Conservation (phyloP, 345 rosid species). For the Iberis pinnata region DNA sequence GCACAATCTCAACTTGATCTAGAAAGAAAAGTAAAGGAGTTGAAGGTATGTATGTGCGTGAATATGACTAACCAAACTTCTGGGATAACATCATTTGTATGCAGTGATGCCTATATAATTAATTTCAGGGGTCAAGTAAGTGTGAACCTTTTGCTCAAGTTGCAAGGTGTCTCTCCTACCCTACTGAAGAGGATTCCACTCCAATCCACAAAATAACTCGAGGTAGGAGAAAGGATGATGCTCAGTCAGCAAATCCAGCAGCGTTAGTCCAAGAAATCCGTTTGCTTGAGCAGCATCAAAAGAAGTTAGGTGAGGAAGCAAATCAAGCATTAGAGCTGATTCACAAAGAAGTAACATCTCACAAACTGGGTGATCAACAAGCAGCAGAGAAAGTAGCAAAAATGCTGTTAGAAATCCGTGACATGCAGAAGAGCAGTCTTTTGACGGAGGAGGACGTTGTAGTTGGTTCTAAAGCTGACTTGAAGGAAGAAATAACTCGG, state of each 20-base stretch:
- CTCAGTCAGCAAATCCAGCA: constrained; percentile 66
- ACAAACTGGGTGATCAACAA: constrained; percentile 69
- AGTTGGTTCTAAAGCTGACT: constrained; percentile 44
- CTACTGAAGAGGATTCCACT: constrained; percentile 36
- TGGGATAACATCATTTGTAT: background rate
- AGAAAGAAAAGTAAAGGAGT: constrained; percentile 64
- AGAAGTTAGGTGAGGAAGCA: constrained; percentile 87
- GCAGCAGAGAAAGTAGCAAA: constrained; percentile 69
- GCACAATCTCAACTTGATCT: constrained; percentile 70
- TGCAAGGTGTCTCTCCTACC: constrained; percentile 71
- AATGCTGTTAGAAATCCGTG: constrained; percentile 75
- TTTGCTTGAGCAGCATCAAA: constrained; percentile 73
- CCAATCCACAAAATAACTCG: constrained; percentile 37
- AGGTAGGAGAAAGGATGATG: constrained; percentile 38
- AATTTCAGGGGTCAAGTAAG: constrained; percentile 43
- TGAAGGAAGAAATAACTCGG: constrained; percentile 76
- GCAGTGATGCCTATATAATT: constrained; percentile 7
- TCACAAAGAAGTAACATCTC: constrained; percentile 84
- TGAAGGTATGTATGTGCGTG: constrained; percentile 43
- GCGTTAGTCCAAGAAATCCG: constrained; percentile 76
- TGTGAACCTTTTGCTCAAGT: constrained; percentile 55
- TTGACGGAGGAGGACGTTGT: constrained; percentile 43
- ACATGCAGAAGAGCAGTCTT: constrained; percentile 55
- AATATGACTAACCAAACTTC: constrained; percentile 4
- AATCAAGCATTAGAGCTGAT: constrained; percentile 83